Base-by-base conservation (phyloP, 805 yeast species). In the Clavispora fructus region DNA sequence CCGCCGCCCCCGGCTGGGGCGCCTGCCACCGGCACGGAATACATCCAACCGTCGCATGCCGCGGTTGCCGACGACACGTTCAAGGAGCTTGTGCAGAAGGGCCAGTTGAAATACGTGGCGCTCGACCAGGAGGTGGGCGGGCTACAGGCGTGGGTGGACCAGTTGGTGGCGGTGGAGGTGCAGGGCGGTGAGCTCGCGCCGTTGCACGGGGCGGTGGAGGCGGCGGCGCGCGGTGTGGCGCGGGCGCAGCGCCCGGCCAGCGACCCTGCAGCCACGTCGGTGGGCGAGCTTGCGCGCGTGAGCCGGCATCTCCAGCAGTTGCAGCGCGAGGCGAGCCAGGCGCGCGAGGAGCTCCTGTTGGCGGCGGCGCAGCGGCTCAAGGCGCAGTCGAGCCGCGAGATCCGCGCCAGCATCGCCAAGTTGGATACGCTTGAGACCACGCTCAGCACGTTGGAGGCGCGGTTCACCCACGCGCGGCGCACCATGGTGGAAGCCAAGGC, bases 361-460 rank as follows among this genome's bases (percentile, higher is more conserved):
- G 43, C 35, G 14, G 23, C 39, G n/a, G 27, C 19, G 30, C 28
- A 10, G 25, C n/a, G 17, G 31, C 32, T 41, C 23, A 32, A 25
- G 27, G 11, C 23, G 25, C 43, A 30, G 7, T 9, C 29, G 26
- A 29, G 42, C 14, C n/a, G 12, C 17, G 42, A 62, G 29, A 60
- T 69, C 43, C 60, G 59, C 41, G 53, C 46, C 13, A 65, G 61
- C 41, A 56, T 66, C 25, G 48, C 52, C 12, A 60, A 63, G 41
- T 55, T 71, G 25, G 55, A 63, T 23, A 63, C 59, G 16, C 51
- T 71, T n/a, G 43, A 60, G 31, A 50, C 45, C 14, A 56, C 61
- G 27, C 52, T 71, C 25, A 49, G 53, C 16, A 45, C 48, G 19
- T 54, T 69, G 10, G 69, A 65, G 33, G 35, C 35, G 29, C 59